Evolutionary conservation across 108 stramenopile species (phyloP), one percentile per base, ranked within the genome.

Genomic region (Schizochytrium sp.): DNA sequence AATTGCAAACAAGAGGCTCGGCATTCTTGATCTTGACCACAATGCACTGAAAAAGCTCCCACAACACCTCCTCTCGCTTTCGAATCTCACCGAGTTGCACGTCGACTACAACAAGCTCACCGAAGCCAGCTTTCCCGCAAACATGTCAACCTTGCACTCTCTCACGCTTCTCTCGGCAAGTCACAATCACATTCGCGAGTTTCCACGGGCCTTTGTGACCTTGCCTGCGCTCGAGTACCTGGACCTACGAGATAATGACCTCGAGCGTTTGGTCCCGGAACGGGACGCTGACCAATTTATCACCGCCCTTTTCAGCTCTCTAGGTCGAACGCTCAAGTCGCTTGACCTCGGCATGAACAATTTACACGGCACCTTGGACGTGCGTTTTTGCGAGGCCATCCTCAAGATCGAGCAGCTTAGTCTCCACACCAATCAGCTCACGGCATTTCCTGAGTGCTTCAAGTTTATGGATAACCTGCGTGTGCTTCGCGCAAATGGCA

Each of bases 301-400:
- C 51, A 83, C 76, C 16, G 51, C 6, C 16, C 51, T 83, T 8
- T 83, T 47, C 51, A 45, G 76, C 51, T 53, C 76, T 8, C 4
- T 83, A 1, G 76, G 76, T 6, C 12, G 23, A 45, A 53, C 76
- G 45, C 51, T 83, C 0, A 83, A 83, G 28, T 53, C n/a, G 14
- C 76, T 83, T 18, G 76, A 83, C 23, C 45, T 83, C 6, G 76
- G 76, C 48, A 83, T 83, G 76, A 83, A 83, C 51, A 83, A 83
- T 23, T 45, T 83, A 0, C 45, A 53, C 14, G 76, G 76, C 19
- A 47, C 51, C n/a, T 28, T 83, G 51, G 76, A 83, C 4, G 45
- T 53, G 48, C 76, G 76, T 23, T 83, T 83, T 23, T 83, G 45
- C 51, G 76, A 83, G 76, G 76, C 18, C 19, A 83, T 83, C 3